Conservation (phyloP, 2,329 filamentous ascomycete species). For the Curvularia spicifera region DNA sequence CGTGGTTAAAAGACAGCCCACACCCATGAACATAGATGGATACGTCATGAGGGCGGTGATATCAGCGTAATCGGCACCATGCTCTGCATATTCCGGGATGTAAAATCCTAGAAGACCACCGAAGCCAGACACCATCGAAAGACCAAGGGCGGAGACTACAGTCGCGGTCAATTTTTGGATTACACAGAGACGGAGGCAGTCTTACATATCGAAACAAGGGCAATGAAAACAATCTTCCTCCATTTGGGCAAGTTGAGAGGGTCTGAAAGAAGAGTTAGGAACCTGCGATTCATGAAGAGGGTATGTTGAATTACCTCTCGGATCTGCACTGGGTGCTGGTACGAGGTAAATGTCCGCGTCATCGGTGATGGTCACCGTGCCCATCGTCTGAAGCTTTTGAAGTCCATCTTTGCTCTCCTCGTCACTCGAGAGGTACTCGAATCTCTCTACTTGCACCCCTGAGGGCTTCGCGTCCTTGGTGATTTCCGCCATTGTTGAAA, state of each 20-base stretch:
- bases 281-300: background rate
- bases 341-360: constrained; percentile 34
- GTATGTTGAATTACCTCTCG: constrained; percentile 26
- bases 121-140: constrained; percentile 52
- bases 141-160: constrained; percentile 50
- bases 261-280: constrained; percentile 28
- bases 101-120: constrained; percentile 53
- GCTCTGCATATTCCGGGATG: constrained; percentile 49
- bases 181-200: background rate
- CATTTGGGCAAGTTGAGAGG: constrained; percentile 39
- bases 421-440: constrained; percentile 17
- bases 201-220: constrained; percentile 38
- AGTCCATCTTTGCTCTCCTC: constrained; percentile 16
- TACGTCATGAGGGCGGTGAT: constrained; percentile 47
- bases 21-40: constrained; percentile 36
- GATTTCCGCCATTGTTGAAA: background rate
- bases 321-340: constrained; percentile 39
- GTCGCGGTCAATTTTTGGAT: background rate
- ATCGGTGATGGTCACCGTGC: constrained; percentile 41
- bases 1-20: constrained; percentile 30
- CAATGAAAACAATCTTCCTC: constrained; percentile 38
- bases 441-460: constrained; percentile 21
- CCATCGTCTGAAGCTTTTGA: constrained; percentile 27
- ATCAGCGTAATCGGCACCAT: constrained; percentile 49
- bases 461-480: constrained; percentile 18